A percentile compares a stretch with the other conserved stretches of the same genome.
These are phyloP conservation scores for Asterella californica DNA, from an alignment of 225 moss, liverwort and hornwort genomes.

Conservation along the genomic window DNA sequence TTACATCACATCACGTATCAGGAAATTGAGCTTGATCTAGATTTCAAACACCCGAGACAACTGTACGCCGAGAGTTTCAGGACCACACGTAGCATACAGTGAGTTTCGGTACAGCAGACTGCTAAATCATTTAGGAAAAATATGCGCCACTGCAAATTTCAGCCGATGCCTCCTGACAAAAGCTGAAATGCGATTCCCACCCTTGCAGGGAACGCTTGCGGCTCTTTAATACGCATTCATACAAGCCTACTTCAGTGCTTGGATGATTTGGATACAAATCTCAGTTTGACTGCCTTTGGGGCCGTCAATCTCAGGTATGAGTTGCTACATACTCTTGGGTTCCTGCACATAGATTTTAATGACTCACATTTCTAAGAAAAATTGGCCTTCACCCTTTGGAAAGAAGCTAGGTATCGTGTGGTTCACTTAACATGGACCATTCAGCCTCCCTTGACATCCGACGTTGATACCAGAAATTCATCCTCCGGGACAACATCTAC, in stretches of 20 bases:
- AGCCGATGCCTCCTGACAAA: background rate
- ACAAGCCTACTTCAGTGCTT: background rate
- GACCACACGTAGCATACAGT: background rate
- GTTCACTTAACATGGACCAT: background rate
- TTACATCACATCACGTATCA: too few relatives aligned
- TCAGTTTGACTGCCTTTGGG: background rate
- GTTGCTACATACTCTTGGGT: background rate
- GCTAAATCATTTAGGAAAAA: background rate
- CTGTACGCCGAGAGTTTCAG: background rate
- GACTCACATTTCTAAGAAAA: background rate
- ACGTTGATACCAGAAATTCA: background rate
- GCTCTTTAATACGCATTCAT: slow-evolving; percentile 8
- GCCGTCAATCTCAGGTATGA: background rate
- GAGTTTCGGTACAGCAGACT: background rate
- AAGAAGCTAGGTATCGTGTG: background rate
- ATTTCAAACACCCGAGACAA: background rate
- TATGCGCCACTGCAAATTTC: background rate
- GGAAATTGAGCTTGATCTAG: background rate
- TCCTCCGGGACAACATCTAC: background rate
- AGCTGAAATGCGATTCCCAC: slow-evolving; percentile 1
- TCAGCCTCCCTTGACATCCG: background rate
- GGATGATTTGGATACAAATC: slow-evolving; percentile 1
- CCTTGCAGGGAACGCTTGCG: background rate
- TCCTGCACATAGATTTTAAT: background rate
- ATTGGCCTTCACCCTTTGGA: background rate